Percentiles rank a stretch among this genome's conserved stretches.
phyloP scores from a whole-genome alignment of 495 filamentous ascomycete genomes.

The Hyphodiscus hymeniophilus region DNA sequence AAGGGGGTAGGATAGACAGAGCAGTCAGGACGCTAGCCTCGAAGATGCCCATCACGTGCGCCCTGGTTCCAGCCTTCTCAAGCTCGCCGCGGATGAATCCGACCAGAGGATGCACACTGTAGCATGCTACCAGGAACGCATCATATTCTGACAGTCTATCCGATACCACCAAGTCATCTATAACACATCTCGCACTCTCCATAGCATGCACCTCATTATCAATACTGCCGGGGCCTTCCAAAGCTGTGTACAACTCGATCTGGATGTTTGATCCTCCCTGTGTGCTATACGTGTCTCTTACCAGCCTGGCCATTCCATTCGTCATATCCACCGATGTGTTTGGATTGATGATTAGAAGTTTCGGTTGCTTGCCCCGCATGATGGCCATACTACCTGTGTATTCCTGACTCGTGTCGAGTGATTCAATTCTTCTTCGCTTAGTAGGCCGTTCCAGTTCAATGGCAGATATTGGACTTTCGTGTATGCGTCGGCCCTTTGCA shows the following conservation, averaged over 20 bases:
- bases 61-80: constrained; percentile 18
- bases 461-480: too few relatives aligned
- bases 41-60: constrained; percentile 74
- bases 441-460: too few relatives aligned
- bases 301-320: constrained; percentile 54
- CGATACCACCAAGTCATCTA: constrained; percentile 35
- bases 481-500: too few relatives aligned
- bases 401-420: not conserved
- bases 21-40: constrained; percentile 64
- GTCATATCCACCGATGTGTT: constrained; percentile 86
- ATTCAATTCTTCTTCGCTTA: too few relatives aligned
- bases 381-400: not conserved
- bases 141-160: constrained; percentile 46
- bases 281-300: constrained; percentile 37
- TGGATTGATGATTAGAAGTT: constrained; percentile 80
- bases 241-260: constrained; percentile 44
- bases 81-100: constrained; percentile 34
- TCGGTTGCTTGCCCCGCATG: constrained; percentile 23
- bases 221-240: constrained; percentile 50
- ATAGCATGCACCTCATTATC: constrained; percentile 51
- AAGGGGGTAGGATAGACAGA: constrained; percentile 33
- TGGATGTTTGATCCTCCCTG: constrained; percentile 15
- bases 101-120: constrained; percentile 79
- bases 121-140: constrained; percentile 82
- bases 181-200: constrained; percentile 43